Evolutionary conservation across 192 early-diverging fungal species (phyloP).

Genomic region (Linderina pennispora): DNA sequence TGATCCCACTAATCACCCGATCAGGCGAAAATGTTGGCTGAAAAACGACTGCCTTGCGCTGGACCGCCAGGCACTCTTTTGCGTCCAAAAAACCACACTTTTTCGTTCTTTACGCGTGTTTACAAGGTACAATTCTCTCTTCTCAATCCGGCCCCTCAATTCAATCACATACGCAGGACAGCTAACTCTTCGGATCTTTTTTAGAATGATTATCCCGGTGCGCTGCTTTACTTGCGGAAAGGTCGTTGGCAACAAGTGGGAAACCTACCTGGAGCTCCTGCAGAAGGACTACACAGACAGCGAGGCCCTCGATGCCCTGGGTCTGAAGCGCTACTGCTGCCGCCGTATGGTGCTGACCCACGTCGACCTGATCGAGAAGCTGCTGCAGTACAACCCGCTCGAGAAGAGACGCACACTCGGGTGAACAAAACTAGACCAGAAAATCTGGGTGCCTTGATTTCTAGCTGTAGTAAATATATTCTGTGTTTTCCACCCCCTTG

Average conservation of each 20-base stretch:
- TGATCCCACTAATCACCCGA: background rate
- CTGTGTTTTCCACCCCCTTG: no score
- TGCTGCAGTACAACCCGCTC: constrained; percentile 81
- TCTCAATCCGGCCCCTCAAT: background rate
- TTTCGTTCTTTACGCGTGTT: background rate
- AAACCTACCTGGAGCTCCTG: constrained; percentile 76
- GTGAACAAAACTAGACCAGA: no score
- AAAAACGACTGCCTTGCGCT: background rate
- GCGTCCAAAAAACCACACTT: background rate
- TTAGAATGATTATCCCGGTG: constrained; percentile 94
- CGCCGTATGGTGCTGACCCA: constrained; percentile 97
- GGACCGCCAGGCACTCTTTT: background rate
- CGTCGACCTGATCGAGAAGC: constrained; percentile 96
- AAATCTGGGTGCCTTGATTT: no score
- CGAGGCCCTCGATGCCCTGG: constrained; percentile 67
- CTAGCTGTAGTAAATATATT: background rate
- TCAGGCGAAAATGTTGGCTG: background rate
- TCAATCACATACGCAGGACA: no score
- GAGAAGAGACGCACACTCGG: constrained; percentile 4
- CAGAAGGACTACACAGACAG: constrained; percentile 58
- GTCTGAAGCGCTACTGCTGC: constrained; percentile 92
- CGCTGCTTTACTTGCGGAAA: constrained; percentile 99
- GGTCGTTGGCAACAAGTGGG: constrained; percentile 98
- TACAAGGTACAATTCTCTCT: background rate
- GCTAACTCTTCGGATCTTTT: background rate